A percentile compares a stretch with the other conserved stretches of the same genome.
These are phyloP conservation scores for Sporothrix variecibatus DNA, from an alignment of 2,329 filamentous ascomycete genomes.

Conservation along the genomic window DNA sequence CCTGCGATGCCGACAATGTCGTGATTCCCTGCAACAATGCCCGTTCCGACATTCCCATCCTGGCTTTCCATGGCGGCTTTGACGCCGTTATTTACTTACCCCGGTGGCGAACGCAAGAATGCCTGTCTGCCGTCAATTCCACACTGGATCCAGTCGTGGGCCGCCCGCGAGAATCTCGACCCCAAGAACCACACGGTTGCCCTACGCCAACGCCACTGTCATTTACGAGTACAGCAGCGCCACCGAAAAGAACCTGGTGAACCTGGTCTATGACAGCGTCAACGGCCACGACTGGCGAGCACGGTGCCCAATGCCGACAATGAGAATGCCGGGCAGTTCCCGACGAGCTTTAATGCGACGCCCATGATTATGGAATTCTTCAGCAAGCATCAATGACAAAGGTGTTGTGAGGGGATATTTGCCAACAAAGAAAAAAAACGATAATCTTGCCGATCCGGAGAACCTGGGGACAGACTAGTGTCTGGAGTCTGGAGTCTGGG, in stretches of 20 bases:
- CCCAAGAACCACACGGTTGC: background rate
- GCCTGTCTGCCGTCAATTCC: constrained; percentile 14
- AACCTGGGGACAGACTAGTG: background rate
- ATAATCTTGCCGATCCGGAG: background rate
- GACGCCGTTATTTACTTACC: background rate
- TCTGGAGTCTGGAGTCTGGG: background rate
- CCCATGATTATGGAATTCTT: constrained; percentile 17
- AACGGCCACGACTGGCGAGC: constrained; percentile 19
- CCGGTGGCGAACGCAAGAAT: constrained; percentile 10
- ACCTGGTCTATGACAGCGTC: constrained; percentile 14
- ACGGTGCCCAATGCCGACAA: constrained; percentile 13
- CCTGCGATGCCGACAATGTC: background rate
- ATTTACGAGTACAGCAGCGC: background rate
- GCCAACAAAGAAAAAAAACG: too few species aligned
- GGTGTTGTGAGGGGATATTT: background rate
- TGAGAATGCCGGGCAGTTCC: background rate
- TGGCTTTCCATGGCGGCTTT: constrained; percentile 9
- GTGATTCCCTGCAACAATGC: background rate
- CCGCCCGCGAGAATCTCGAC: background rate
- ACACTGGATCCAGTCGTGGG: constrained; percentile 16
- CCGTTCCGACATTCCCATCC: background rate
- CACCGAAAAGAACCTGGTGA: background rate
- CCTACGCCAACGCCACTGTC: background rate
- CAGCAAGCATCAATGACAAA: background rate
- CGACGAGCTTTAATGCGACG: constrained; percentile 14